A percentile compares a stretch with the other conserved stretches of the same genome.
Evolutionary conservation across 202 grass and related monocot genomes (phyloP).

Genomic region (Zizania palustris): DNA sequence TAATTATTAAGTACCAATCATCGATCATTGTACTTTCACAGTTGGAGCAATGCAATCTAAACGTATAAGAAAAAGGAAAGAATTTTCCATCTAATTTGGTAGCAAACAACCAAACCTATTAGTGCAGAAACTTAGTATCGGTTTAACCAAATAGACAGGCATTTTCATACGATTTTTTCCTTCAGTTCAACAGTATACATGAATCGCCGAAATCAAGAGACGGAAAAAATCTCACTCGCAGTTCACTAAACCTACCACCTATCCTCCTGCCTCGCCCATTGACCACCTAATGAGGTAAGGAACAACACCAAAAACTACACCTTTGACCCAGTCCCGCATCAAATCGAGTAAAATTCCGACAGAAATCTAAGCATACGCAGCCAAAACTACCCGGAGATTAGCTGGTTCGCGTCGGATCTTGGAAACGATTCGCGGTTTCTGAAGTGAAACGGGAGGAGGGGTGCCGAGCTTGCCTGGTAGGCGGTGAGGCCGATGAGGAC

Average conservation of each 20-base stretch:
- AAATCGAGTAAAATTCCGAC: background rate
- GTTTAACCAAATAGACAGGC: background rate
- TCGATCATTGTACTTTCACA: background rate
- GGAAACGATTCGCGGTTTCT: background rate
- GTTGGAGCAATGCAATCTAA: background rate
- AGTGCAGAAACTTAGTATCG: constrained; percentile 10
- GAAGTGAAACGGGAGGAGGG: background rate
- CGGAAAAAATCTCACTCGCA: background rate
- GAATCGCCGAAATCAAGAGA: background rate
- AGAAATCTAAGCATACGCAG: background rate
- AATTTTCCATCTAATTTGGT: background rate
- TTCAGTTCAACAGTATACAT: background rate
- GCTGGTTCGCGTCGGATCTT: constrained; percentile 28
- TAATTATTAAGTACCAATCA: background rate
- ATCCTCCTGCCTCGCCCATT: no score
- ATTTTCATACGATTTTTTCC: background rate
- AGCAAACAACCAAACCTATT: background rate
- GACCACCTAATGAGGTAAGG: constrained; percentile 9
- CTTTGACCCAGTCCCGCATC: constrained; percentile 20
- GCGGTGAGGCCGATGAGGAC: constrained; percentile 73
- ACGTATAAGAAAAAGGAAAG: background rate
- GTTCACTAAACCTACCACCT: constrained; percentile 2
- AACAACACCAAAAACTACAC: background rate
- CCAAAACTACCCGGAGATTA: background rate
- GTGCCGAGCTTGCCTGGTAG: constrained; percentile 62